Conservation (phyloP, 768 basidiomycete genomes). For the Suillus plorans region DNA sequence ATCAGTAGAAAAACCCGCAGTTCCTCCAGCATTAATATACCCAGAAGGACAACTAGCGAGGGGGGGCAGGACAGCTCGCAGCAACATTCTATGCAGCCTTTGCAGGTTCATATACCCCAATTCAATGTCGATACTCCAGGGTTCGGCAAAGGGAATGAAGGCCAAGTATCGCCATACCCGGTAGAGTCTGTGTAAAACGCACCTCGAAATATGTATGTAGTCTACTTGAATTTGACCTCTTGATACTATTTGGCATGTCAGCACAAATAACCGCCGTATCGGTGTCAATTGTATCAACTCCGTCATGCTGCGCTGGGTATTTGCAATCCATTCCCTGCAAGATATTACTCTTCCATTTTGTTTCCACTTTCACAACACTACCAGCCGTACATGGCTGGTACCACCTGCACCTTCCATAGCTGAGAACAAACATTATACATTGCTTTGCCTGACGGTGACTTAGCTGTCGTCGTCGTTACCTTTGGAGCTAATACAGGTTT, state of each 20-base stretch:
- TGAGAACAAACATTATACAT: no score
- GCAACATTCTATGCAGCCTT: neutral
- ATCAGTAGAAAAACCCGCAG: neutral
- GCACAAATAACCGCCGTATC: no score
- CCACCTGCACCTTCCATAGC: no score
- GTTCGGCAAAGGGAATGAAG: neutral
- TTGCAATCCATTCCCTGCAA: no score
- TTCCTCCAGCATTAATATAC: neutral
- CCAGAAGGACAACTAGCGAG: neutral
- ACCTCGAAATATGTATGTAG: neutral
- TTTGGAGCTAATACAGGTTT: no score
- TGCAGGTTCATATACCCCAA: neutral
- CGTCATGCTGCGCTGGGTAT: no score
- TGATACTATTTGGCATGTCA: neutral
- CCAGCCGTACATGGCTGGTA: no score
- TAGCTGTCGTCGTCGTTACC: no score
- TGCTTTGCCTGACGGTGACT: no score
- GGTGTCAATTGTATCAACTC: no score
- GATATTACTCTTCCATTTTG: no score
- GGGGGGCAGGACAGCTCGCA: neutral
- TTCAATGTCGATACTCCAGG: neutral
- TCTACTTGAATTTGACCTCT: neutral
- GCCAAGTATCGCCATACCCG: neutral
- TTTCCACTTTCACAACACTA: no score
- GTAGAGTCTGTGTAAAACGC: neutral